Conservation (phyloP, 805 yeast genomes). For the Vanderwaltozyma tropicalis region DNA sequence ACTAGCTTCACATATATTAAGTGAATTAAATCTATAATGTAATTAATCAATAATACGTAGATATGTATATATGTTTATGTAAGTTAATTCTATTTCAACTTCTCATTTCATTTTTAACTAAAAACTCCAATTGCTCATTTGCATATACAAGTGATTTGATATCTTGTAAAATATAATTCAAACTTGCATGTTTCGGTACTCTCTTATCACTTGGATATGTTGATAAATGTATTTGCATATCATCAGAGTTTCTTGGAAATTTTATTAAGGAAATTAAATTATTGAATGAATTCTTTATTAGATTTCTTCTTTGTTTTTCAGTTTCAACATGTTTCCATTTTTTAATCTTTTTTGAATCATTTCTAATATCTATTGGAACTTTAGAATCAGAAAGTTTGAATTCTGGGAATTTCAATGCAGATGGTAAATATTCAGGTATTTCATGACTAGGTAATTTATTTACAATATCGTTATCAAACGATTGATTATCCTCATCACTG, state of each 20-base stretch:
- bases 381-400: conserved; percentile 15
- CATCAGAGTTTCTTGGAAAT: conserved; percentile 8
- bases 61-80: neutral
- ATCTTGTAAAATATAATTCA: conserved; percentile 24
- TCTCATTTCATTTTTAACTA: neutral
- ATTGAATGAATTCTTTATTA: conserved; percentile 23
- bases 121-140: conserved; percentile 17
- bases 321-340: conserved; percentile 28
- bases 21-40: conserved; percentile 50
- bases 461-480: no score
- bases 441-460: neutral
- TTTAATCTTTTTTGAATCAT: conserved; percentile 13
- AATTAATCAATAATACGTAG: neutral
- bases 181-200: conserved; percentile 25
- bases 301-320: conserved; percentile 24
- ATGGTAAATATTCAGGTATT: neutral
- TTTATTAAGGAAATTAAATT: conserved; percentile 16
- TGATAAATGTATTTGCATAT: neutral
- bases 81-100: neutral
- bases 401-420: conserved; percentile 14
- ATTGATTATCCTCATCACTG: no score
- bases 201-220: conserved; percentile 10
- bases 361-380: conserved; percentile 13
- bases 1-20: conserved; percentile 74
- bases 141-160: conserved; percentile 19